Base-by-base conservation (phyloP, 805 yeast genomes). In the Brettanomyces bruxellensis region DNA sequence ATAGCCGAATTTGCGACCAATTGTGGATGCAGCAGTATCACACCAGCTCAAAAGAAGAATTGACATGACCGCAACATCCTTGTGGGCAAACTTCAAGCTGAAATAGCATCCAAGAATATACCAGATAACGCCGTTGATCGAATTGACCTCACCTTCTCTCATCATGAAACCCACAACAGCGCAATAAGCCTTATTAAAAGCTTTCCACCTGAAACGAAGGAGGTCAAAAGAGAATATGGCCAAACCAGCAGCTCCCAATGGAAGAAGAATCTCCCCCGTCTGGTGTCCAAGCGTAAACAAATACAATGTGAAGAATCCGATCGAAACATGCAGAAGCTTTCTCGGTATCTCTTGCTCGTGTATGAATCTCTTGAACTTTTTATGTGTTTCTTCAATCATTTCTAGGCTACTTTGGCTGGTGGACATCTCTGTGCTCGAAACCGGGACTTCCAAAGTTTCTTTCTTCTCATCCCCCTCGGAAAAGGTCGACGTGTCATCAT, bases 1-100 rank as follows among this genome's bases (percentile, higher is more conserved):
- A 56, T 84, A 75, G 7, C 98, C 98, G 62, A 68, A 91, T 46
- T 76, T 76, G 53, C 99, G 75, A 37, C 99, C 99, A 58, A 90
- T 67, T 0, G 96, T 87, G 3, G 96, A 87, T 2, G 99, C 99
- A 2, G 97, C 91, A 8, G 98, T 88, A 60, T 93, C 99, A 4
- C 95, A 89, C 98, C 98, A 93, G 59, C 96, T 86, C 51, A 93
- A 74, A 44, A 91, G 69, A 52, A 89, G 71, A 3, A 89, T 79
- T 23, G 95, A 72, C 69, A 88, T 72, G 25, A 90, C 69, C 1
- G 83, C 72, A 43, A 93, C 81, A 58, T 93, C 99, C 65, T 88
- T 87, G 12, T 91, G 81, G 56, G 79, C 83, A 23, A 79, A 63
- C 1, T 72, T 51, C 57, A 89, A 86, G 8, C 89, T 87, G 51